Evolutionary conservation across 2,329 filamentous ascomycete genomes (phyloP).

Genomic region (Aspergillus carbonarius): DNA sequence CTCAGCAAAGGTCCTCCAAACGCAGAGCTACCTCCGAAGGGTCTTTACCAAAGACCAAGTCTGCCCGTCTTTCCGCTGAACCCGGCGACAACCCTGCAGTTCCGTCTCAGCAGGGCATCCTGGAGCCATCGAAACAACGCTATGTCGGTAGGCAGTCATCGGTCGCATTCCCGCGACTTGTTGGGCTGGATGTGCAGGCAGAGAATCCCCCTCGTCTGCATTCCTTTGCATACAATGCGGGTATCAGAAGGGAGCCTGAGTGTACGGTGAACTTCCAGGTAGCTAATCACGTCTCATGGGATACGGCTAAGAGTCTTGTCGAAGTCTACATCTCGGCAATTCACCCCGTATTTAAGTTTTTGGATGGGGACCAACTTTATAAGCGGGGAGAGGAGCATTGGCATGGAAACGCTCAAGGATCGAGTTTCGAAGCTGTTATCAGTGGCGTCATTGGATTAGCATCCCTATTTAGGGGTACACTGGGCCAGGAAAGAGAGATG

Average conservation of each 20-base stretch:
- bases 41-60: not conserved
- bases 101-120: slow-evolving; percentile 21
- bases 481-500: slow-evolving; percentile 25
- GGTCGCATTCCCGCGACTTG: slow-evolving; percentile 33
- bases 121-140: slow-evolving; percentile 31
- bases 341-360: slow-evolving; percentile 34
- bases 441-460: slow-evolving; percentile 33
- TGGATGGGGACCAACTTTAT: slow-evolving; percentile 27
- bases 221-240: slow-evolving; percentile 39
- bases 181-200: slow-evolving; percentile 34
- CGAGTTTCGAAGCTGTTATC: slow-evolving; percentile 35
- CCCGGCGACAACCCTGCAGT: not conserved
- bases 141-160: slow-evolving; percentile 33
- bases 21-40: not conserved
- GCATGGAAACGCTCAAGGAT: slow-evolving; percentile 22
- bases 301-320: slow-evolving; percentile 20
- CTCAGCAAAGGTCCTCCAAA: not conserved
- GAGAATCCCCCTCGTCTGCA: slow-evolving; percentile 36
- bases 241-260: slow-evolving; percentile 30
- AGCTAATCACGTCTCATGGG: slow-evolving; percentile 7
- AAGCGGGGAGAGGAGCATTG: slow-evolving; percentile 31
- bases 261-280: slow-evolving; percentile 22
- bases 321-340: slow-evolving; percentile 31
- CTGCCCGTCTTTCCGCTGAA: not conserved
- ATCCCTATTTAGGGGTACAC: slow-evolving; percentile 29